phyloP scores from a whole-genome alignment of 257 asterid genomes.

The Capsicum baccatum region DNA sequence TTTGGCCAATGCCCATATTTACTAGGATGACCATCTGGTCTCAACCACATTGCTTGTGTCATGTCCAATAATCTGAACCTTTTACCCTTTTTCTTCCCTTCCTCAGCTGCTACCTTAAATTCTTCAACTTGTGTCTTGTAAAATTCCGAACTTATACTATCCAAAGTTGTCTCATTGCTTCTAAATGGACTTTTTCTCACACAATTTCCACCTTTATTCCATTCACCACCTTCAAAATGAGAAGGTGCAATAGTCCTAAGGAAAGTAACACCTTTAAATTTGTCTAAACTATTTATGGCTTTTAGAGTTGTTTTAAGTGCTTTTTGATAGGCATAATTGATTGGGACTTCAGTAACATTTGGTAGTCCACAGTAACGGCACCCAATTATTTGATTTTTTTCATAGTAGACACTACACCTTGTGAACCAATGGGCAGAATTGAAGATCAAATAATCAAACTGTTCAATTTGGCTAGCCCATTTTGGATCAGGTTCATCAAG shows the following conservation, averaged over 20 bases:
- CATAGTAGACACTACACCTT: slow-evolving; percentile 39
- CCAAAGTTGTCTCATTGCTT: slow-evolving; percentile 40
- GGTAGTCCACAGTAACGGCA: slow-evolving; percentile 42
- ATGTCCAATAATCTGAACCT: slow-evolving; percentile 40
- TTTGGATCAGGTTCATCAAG: slow-evolving; percentile 40
- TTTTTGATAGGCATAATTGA: slow-evolving; percentile 36
- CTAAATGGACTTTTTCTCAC: slow-evolving; percentile 38
- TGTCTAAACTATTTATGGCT: slow-evolving; percentile 36
- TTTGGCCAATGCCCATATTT: slow-evolving; percentile 46
- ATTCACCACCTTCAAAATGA: slow-evolving; percentile 45
- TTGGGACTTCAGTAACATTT: slow-evolving; percentile 36
- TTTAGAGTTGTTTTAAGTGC: slow-evolving; percentile 38
- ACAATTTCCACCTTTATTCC: slow-evolving; percentile 47
- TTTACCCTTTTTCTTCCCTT: slow-evolving; percentile 31
- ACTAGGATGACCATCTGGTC: slow-evolving; percentile 53
- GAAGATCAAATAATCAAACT: slow-evolving; percentile 38
- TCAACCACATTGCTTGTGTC: slow-evolving; percentile 44
- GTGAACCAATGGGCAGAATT: slow-evolving; percentile 47
- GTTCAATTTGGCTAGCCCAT: slow-evolving; percentile 40
- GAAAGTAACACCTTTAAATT: slow-evolving; percentile 39
- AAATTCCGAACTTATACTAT: slow-evolving; percentile 40
- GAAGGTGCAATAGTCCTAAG: slow-evolving; percentile 46
- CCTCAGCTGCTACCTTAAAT: slow-evolving; percentile 36
- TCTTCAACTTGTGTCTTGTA: slow-evolving; percentile 47
- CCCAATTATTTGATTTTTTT: slow-evolving; percentile 28